These are phyloP conservation scores for Picochlorum sp. DNA, from an alignment of 139 green algal species.

Conservation along the genomic window DNA sequence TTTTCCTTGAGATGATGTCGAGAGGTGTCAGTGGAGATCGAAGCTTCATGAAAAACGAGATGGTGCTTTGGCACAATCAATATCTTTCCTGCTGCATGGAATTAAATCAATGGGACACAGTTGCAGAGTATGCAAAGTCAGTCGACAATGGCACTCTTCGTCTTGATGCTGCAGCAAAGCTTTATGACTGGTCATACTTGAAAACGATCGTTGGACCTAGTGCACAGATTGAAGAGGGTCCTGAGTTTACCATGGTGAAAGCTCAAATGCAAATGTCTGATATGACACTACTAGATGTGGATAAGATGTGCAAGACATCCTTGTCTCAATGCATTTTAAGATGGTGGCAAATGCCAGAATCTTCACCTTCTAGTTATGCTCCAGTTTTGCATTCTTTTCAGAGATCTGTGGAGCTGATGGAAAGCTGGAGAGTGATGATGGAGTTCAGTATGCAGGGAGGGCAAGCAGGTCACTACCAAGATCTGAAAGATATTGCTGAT, in stretches of 20 bases:
- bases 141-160: constrained; percentile 66
- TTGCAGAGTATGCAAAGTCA: constrained; percentile 69
- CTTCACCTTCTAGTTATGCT: constrained; percentile 48
- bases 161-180: constrained; percentile 70
- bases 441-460: constrained; percentile 40
- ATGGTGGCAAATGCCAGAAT: constrained; percentile 89
- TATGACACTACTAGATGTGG: constrained; percentile 43
- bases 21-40: constrained; percentile 16
- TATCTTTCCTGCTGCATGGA: constrained; percentile 72
- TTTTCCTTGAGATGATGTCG: constrained; percentile 48
- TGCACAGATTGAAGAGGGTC: constrained; percentile 61
- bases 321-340: constrained; percentile 48
- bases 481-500: constrained; percentile 82
- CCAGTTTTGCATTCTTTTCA: constrained; percentile 71
- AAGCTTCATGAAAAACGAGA: constrained; percentile 46
- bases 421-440: constrained; percentile 65
- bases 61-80: constrained; percentile 73
- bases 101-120: constrained; percentile 89
- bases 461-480: constrained; percentile 39
- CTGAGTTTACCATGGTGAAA: constrained; percentile 55
- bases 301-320: constrained; percentile 32
- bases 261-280: constrained; percentile 70
- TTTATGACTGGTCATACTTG: constrained; percentile 75
- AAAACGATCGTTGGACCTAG: constrained; percentile 47
- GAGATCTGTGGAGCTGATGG: constrained; percentile 83